These are phyloP conservation scores for Hyphopichia buzzinii DNA, from an alignment of 1,139 yeast genomes.

Conservation along the genomic window DNA sequence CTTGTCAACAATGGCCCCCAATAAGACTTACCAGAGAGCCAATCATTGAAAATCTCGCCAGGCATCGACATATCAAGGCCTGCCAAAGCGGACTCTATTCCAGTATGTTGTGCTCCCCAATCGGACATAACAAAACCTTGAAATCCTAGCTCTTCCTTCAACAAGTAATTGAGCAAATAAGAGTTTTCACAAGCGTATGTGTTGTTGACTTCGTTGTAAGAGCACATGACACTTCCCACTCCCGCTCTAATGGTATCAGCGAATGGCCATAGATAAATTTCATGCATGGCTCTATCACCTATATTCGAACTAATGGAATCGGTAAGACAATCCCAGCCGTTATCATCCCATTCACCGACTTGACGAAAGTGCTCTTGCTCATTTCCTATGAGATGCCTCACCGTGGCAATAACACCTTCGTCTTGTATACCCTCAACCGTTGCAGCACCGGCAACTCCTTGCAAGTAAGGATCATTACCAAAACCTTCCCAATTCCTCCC, in stretches of 20 bases:
- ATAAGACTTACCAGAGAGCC: slow-evolving; percentile 54
- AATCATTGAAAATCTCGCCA: slow-evolving; percentile 52
- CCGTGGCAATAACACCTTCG: slow-evolving; percentile 55
- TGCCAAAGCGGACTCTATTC: slow-evolving; percentile 55
- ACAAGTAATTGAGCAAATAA: slow-evolving; percentile 50
- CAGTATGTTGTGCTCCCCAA: slow-evolving; percentile 64
- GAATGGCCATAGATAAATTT: slow-evolving; percentile 64
- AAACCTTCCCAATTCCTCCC: slow-evolving; percentile 70
- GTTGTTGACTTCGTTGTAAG: slow-evolving; percentile 58
- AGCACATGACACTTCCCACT: slow-evolving; percentile 61
- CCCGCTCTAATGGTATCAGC: slow-evolving; percentile 63
- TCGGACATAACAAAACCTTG: slow-evolving; percentile 68
- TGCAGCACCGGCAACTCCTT: slow-evolving; percentile 54
- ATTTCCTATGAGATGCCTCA: slow-evolving; percentile 55
- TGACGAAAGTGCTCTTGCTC: slow-evolving; percentile 69
- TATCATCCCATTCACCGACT: slow-evolving; percentile 51
- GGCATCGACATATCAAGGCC: slow-evolving; percentile 74
- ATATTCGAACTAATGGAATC: slow-evolving; percentile 49
- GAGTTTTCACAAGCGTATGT: slow-evolving; percentile 63
- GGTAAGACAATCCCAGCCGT: slow-evolving; percentile 42
- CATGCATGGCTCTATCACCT: slow-evolving; percentile 64
- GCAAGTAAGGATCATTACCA: slow-evolving; percentile 62
- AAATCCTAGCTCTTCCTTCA: slow-evolving; percentile 63
- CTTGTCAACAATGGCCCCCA: slow-evolving; percentile 60
- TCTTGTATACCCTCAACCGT: slow-evolving; percentile 59